Evolutionary conservation across 2,329 filamentous ascomycete genomes (phyloP).

Genomic region (Kalaharituber pfeilii): DNA sequence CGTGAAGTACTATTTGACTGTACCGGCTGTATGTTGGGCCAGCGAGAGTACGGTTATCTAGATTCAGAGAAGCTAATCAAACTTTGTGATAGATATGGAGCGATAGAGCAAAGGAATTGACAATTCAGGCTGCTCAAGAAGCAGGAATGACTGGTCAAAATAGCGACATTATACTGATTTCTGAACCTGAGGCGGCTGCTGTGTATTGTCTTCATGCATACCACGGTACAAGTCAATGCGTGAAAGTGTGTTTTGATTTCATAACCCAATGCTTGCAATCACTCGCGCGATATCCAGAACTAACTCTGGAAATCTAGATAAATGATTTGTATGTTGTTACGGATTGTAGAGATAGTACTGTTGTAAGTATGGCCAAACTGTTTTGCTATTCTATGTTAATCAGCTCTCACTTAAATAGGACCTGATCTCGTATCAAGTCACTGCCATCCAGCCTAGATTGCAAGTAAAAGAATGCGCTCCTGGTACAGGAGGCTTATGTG

Average conservation of each 20-base stretch:
- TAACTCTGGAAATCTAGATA: too few relatives aligned
- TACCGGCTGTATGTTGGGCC: not conserved
- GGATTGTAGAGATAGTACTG: not conserved
- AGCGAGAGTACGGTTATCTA: not conserved
- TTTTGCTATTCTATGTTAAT: not conserved
- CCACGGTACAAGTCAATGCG: not conserved
- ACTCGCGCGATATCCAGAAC: too few relatives aligned
- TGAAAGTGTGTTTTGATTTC: too few relatives aligned
- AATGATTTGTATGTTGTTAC: not conserved
- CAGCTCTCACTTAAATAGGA: conserved; percentile 8
- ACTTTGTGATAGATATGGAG: conserved; percentile 44
- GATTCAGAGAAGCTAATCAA: not conserved
- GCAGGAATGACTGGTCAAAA: conserved; percentile 51
- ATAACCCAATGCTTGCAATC: too few relatives aligned
- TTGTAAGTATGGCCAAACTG: not conserved
- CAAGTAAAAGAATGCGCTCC: conserved; percentile 62
- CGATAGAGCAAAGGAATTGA: conserved; percentile 66
- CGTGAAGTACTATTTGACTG: not conserved
- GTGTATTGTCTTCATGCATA: conserved; percentile 12
- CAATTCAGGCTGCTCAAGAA: conserved; percentile 55
- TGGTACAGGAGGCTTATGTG: conserved; percentile 50
- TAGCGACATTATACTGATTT: conserved; percentile 15
- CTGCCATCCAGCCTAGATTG: conserved; percentile 47
- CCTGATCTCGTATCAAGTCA: conserved; percentile 63
- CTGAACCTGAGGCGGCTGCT: conserved; percentile 19